Evolutionary conservation across 805 yeast genomes (phyloP).

Genomic region (Candida ponderosae): DNA sequence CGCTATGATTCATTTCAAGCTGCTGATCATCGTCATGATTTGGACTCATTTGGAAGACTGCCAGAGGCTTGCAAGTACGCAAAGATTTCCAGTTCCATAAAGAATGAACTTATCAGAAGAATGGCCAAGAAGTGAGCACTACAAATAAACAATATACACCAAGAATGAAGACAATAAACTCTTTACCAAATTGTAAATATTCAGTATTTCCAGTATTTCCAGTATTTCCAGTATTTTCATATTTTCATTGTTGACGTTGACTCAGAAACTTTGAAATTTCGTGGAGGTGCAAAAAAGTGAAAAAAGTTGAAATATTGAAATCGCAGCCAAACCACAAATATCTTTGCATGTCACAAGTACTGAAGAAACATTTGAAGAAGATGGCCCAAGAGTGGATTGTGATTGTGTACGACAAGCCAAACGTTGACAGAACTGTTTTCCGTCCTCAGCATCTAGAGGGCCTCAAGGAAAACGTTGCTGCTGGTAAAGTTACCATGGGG

Average conservation of each 20-base stretch:
- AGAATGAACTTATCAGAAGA: too few species aligned
- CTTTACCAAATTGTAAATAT: not conserved
- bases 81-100: too few species aligned
- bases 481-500: slow-evolving; percentile 38
- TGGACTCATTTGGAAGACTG: too few species aligned
- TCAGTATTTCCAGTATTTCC: not conserved
- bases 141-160: too few species aligned
- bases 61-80: too few species aligned
- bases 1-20: too few species aligned
- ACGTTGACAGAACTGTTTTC: slow-evolving; percentile 42
- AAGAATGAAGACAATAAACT: too few species aligned
- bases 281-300: not conserved
- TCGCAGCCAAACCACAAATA: slow-evolving; percentile 6
- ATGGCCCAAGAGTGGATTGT: slow-evolving; percentile 57
- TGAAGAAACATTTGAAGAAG: slow-evolving; percentile 10
- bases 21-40: too few species aligned
- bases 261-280: not conserved
- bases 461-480: slow-evolving; percentile 33
- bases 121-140: too few species aligned
- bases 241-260: not conserved
- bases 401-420: slow-evolving; percentile 62
- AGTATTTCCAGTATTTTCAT: not conserved
- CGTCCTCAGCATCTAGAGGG: slow-evolving; percentile 48
- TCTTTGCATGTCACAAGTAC: not conserved
- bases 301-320: not conserved